Base-by-base conservation (phyloP, 495 filamentous ascomycete species). In the Aeminium ludgeri region DNA sequence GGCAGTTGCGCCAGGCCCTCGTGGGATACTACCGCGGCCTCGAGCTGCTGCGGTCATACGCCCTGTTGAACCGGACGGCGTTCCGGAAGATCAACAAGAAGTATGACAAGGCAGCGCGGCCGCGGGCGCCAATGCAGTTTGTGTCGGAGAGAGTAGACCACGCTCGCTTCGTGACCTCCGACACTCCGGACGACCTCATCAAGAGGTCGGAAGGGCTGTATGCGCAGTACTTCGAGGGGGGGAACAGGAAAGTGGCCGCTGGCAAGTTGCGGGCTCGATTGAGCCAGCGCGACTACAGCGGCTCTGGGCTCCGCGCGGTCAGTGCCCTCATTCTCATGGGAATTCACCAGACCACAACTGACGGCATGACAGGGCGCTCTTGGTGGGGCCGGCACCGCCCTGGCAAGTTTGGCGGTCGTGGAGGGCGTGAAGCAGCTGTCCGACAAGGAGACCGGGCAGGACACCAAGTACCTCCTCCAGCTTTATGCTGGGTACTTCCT, bases 81-180 rank as follows among this genome's bases (percentile, higher is more conserved):
- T 95, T 96, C 45, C 80, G 86, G 6, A 97, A 97, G 57, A 86
- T 97, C 54, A 96, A 89, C 59, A 97, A 97, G 62, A 97, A 97
- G 62, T 95, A 86, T 51, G 86, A 97, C 63, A 96, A 96, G 59
- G 71, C 75, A 5, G 82, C 2, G 70, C 78, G 6, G 68, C 78
- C 12, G 15, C 18, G 19, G 12, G 3, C 16, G 4, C 27, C 19
- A 2, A n/a, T 16, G 32, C n/a, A 27, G 25, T 96, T 86, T 55
- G 86, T 93, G 82, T 76, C 75, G 8, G 89, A 94, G 46, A 86
- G 84, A 53, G 82, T 96, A 40, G 86, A 86, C 63, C 80, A 80
- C 48, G 72, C 85, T 8, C 82, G 78, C 66, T 97, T 95, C 54
- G 87, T 91, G 13, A 74, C 81, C 51, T 86, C 82, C 54, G 78